Evolutionary conservation across 108 stramenopile species (phyloP), one percentile per base, ranked within the genome.

Genomic region (Hondaea fermentalgiana): DNA sequence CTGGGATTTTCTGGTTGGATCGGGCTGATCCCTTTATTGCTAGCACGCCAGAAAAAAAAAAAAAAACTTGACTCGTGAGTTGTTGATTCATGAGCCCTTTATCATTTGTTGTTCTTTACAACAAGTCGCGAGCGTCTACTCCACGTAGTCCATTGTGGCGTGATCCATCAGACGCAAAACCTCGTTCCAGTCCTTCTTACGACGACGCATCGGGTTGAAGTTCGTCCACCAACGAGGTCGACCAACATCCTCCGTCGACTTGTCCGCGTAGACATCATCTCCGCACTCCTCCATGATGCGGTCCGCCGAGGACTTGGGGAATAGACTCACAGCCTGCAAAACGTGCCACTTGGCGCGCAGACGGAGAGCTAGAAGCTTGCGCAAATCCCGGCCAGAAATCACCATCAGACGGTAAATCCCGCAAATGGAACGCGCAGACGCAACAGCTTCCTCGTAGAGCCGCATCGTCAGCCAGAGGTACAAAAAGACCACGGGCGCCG

Each of bases 111-210:
- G 35, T 35, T 35, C 2, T 35, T 35, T 35, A 2, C 35, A 35
- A 35, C 35, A 2, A 35, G 35, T 35, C 35, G 35, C 35, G 35
- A 35, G 35, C 35, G 35, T 35, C 35, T 53, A 83, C 76, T 83
- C 76, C 17, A 83, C 76, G 23, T 83, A 83, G 51, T 83, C 76
- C 76, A 83, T 83, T 17, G 76, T 83, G 5, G 49, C 45, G 51
- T 83, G 51, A 23, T 83, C 76, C n/a, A 28, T 25, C 10, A 83
- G 51, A 16, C 76, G 76, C 45, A 83, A 53, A 12, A 83, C n/a
- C 76, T 83, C 76, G 51, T 83, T 83, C 76, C 76, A 83, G 28
- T 83, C 76, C 76, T 83, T 83, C 51, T 83, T 83, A 6, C 76
- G 76, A 23, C 76, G 76, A 6, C 76, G 76, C 51, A 83, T 6